A percentile compares a stretch with the other conserved stretches of the same genome.
Conservation (phyloP, 345 rosid genomes). For the Populus davidiana region DNA sequence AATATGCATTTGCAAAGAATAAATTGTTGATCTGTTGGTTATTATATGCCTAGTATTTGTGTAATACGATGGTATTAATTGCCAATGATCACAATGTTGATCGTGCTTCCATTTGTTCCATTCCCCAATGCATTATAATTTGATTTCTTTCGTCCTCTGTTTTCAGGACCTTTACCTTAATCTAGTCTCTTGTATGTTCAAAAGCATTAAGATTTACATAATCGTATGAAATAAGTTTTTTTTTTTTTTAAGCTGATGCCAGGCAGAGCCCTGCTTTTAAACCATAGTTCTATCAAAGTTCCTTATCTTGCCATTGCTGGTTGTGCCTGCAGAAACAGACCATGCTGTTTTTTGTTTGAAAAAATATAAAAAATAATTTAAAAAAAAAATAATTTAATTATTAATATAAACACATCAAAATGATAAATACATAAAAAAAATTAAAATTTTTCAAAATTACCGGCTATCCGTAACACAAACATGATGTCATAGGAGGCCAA, state of each 20-base stretch:
- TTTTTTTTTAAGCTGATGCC: too few species aligned
- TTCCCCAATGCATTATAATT: not conserved
- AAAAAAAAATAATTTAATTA: too few species aligned
- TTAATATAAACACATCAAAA: too few species aligned
- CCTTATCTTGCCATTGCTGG: too few species aligned
- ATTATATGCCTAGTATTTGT: constrained; percentile 21
- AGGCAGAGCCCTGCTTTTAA: not conserved
- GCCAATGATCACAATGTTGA: constrained; percentile 19
- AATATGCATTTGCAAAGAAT: constrained; percentile 24
- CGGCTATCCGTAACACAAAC: too few species aligned
- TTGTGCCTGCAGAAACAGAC: not conserved
- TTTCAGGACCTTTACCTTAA: not conserved
- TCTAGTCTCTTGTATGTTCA: too few species aligned
- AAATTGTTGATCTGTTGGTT: constrained; percentile 19
- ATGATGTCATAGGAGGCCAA: too few species aligned
- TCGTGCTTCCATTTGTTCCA: constrained; percentile 6
- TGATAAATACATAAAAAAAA: too few species aligned
- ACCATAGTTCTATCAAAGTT: not conserved
- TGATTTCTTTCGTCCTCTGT: not conserved
- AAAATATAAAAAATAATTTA: too few species aligned
- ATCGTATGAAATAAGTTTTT: not conserved
- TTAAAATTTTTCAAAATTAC: too few species aligned
- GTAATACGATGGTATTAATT: constrained; percentile 14
- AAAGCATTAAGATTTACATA: not conserved
- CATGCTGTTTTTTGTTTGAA: too few species aligned